phyloP scores from a whole-genome alignment of 164 flowering plant species.

The Kalanchoe fedtschenkoi region DNA sequence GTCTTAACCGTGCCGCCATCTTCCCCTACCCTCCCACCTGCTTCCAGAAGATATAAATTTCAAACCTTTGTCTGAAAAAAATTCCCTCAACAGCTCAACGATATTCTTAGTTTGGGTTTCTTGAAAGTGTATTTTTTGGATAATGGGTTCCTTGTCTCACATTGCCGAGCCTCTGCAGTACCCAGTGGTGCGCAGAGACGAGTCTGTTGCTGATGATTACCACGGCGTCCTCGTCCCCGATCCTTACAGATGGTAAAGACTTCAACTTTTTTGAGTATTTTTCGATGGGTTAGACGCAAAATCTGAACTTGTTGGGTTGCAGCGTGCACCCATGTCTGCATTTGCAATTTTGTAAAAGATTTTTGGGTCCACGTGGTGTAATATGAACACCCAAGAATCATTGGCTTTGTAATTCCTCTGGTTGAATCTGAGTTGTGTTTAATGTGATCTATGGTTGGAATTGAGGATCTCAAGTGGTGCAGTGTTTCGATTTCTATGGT shows the following conservation, averaged over 20 bases:
- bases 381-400: no score
- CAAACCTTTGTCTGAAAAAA: neutral
- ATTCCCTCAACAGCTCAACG: constrained; percentile 1
- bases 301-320: neutral
- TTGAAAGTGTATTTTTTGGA: neutral
- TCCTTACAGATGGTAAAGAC: constrained; percentile 74
- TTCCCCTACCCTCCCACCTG: neutral
- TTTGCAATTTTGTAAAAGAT: neutral
- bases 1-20: constrained; percentile 3
- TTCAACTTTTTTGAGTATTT: neutral
- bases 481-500: no score
- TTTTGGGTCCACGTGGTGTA: no score
- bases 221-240: constrained; percentile 66
- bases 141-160: neutral
- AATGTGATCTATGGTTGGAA: no score
- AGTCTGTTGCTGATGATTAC: constrained; percentile 62
- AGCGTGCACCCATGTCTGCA: neutral
- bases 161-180: constrained; percentile 23
- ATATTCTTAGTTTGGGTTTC: neutral
- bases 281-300: neutral
- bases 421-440: no score
- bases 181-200: constrained; percentile 64
- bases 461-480: no score
- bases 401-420: no score
- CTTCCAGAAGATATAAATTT: neutral